Base-by-base conservation (phyloP, 2,329 filamentous ascomycete genomes). In the Calonectria naviculata region DNA sequence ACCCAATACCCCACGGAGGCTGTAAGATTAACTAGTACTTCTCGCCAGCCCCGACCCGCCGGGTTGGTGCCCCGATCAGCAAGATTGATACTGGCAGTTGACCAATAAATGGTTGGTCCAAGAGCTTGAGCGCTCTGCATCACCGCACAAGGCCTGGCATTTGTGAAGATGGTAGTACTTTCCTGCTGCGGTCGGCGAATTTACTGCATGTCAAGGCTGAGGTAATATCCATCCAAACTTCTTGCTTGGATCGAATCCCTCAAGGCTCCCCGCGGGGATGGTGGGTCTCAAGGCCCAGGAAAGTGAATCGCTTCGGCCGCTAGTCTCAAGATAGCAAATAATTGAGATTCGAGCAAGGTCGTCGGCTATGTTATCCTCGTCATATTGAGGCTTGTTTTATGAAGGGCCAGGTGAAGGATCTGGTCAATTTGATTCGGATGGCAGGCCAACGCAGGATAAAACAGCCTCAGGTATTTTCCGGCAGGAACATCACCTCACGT, bases 11-110 rank as follows among this genome's bases (percentile, higher is more conserved):
- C 41, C 47, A 19, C 34, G 17, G 21, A 54, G 46, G 4, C 71
- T 67, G 12, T 73, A 58, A n/a, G 56, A 67, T 5, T 78, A 62
- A 7, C 66, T 52, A 2, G 78, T 79, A 13, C 74, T 74, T 34
- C 74, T 78, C 1, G 62, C 73, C 21, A 77, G 67, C 19, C 74
- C 81, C 0, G 81, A 82, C 21, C 78, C 13, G 78, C 75, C 17
- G 80, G 67, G 68, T 83, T 83, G 49, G 83, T 71, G n/a, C 82
- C 78, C 8, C 80, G 71, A 5, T 79, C 41, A 4, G 56, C 63
- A 17, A 87, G 79, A 2, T 81, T 75, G 8, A 38, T 12, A 83
- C 78, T 6, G 79, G 78, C 34, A 85, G 78, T 29, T 83, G 81
- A 28, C 83, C 79, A 17, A 84, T 75, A 56, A 85, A 81, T 7